Evolutionary conservation across 495 filamentous ascomycete species (phyloP).

Genomic region (Lentithecium fluviatile): DNA sequence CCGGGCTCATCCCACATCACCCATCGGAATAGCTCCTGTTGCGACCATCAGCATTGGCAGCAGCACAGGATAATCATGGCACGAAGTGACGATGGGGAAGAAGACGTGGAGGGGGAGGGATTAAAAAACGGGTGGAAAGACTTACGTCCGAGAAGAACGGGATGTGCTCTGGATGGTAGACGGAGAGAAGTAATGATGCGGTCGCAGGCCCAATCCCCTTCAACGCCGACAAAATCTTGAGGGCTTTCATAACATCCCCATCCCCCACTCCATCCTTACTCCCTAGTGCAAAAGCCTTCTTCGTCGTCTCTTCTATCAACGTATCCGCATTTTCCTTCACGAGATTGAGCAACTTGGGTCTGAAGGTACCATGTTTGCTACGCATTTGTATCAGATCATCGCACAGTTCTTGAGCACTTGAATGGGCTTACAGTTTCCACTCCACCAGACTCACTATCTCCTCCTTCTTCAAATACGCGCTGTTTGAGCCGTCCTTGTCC

Average conservation of each 20-base stretch:
- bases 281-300: slow-evolving; percentile 50
- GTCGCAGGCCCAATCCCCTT: slow-evolving; percentile 72
- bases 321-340: slow-evolving; percentile 58
- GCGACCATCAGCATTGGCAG: too few species aligned
- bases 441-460: slow-evolving; percentile 54
- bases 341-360: slow-evolving; percentile 66
- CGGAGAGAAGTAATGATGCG: slow-evolving; percentile 66
- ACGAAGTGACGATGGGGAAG: too few species aligned
- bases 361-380: slow-evolving; percentile 64
- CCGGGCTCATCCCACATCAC: slow-evolving; percentile 48
- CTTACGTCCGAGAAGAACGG: not conserved
- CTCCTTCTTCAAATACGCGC: slow-evolving; percentile 27
- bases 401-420: not conserved
- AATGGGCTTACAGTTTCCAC: slow-evolving; percentile 68
- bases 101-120: too few species aligned
- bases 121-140: too few species aligned
- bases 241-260: slow-evolving; percentile 38
- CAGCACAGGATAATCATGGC: too few species aligned
- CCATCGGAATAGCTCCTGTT: slow-evolving; percentile 64
- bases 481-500: slow-evolving; percentile 13
- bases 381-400: not conserved
- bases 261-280: too few species aligned
- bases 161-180: slow-evolving; percentile 49
- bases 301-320: slow-evolving; percentile 47
- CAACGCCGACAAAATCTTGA: slow-evolving; percentile 53